Conservation (phyloP, 2,329 filamentous ascomycete genomes). For the Hypoxylon sp. region DNA sequence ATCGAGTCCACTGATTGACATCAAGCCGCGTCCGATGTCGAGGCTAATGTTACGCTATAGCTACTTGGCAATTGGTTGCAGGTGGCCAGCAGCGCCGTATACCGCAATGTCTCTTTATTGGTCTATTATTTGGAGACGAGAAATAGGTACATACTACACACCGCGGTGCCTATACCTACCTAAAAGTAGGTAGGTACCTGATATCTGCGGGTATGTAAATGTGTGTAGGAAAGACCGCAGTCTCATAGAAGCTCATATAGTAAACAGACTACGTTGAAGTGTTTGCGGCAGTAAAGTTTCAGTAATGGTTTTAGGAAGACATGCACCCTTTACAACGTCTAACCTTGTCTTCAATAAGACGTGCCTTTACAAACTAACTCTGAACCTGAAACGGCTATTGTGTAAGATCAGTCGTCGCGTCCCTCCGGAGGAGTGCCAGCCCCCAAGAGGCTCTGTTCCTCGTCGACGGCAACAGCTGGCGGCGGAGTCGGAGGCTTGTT, state of each 20-base stretch:
- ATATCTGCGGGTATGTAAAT: neutral
- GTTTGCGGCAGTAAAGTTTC: neutral
- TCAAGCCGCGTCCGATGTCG: constrained; percentile 29
- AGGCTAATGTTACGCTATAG: constrained; percentile 28
- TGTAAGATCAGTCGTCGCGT: constrained; percentile 21
- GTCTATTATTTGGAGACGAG: constrained; percentile 4
- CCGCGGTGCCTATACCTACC: too few relatives aligned
- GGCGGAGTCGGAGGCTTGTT: constrained; percentile 46
- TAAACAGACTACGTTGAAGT: neutral
- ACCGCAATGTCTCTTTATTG: constrained; percentile 7
- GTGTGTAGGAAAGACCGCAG: neutral
- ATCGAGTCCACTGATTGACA: constrained; percentile 31
- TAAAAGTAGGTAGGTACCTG: too few relatives aligned
- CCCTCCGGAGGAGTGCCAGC: constrained; percentile 16
- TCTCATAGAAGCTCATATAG: neutral
- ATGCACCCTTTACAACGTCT: neutral
- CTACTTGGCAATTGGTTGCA: constrained; percentile 21
- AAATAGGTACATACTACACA: neutral
- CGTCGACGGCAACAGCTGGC: constrained; percentile 48
- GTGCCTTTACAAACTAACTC: neutral
- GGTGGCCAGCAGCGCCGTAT: constrained; percentile 11
- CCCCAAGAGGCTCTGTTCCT: constrained; percentile 54
- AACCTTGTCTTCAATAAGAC: neutral
- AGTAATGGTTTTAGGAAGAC: neutral
- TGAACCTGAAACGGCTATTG: neutral